Percentiles rank a stretch among this genome's conserved stretches.
phyloP scores from a whole-genome alignment of 176 grass and related monocot species.

The Aegilops tauschii region DNA sequence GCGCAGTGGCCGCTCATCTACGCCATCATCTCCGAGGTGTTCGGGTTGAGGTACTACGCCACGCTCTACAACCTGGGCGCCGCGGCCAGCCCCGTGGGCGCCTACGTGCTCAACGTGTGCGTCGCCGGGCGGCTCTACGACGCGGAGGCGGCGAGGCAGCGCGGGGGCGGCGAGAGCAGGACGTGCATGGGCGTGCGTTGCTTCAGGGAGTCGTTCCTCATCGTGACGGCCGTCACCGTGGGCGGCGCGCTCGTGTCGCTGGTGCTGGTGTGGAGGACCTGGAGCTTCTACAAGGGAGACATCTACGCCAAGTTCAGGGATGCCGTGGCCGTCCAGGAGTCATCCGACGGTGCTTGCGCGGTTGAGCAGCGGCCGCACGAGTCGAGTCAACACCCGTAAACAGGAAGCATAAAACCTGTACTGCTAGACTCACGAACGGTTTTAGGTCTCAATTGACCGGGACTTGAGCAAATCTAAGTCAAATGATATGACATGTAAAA shows the following conservation, averaged over 20 bases:
- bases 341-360: too few relatives aligned
- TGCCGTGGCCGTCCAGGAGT: not conserved
- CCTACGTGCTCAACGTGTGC: constrained; percentile 63
- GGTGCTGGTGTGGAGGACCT: constrained; percentile 18
- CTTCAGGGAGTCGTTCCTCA: constrained; percentile 17
- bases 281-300: constrained; percentile 14
- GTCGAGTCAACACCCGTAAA: too few relatives aligned
- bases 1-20: constrained; percentile 69
- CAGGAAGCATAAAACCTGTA: too few relatives aligned
- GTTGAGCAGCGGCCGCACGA: not conserved
- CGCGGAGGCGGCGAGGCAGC: not conserved
- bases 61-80: not conserved
- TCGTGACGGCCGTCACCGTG: constrained; percentile 19
- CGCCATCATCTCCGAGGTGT: not conserved
- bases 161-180: not conserved
- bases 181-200: not conserved
- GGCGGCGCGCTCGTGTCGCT: constrained; percentile 9
- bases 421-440: too few relatives aligned
- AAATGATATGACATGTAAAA: too few relatives aligned
- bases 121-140: constrained; percentile 35
- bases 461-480: too few relatives aligned
- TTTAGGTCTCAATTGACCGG: too few relatives aligned
- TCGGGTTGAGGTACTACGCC: not conserved
- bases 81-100: not conserved
- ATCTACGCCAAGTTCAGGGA: constrained; percentile 31